Conservation (phyloP, 2,329 filamentous ascomycete species). For the Fusarium virguliforme region DNA sequence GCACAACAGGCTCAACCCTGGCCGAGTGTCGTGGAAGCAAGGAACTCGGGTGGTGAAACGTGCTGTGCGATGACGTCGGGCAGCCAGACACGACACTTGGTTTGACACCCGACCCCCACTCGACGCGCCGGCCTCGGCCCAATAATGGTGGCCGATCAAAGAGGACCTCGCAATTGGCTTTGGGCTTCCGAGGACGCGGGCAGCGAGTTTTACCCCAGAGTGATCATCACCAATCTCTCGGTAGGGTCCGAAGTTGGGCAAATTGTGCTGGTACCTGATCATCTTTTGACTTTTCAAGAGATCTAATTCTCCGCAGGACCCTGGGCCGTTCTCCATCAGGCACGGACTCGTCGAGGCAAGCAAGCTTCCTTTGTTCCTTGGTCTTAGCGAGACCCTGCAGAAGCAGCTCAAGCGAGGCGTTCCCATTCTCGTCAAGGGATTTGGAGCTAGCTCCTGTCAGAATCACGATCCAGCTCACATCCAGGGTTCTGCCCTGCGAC, state of each 20-base stretch:
- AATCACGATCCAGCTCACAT: conserved; percentile 25
- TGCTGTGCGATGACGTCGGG: conserved; percentile 49
- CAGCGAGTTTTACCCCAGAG: conserved; percentile 37
- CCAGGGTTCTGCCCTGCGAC: conserved; percentile 1
- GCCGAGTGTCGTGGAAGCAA: conserved; percentile 34
- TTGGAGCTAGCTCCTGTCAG: conserved; percentile 21
- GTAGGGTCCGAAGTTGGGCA: conserved; percentile 46
- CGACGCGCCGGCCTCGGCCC: conserved; percentile 19
- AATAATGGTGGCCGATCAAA: conserved; percentile 24
- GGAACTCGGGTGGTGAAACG: conserved; percentile 35
- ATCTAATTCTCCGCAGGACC: conserved; percentile 34
- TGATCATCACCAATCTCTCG: conserved; percentile 48
- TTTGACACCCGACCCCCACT: conserved; percentile 35
- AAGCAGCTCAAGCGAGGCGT: conserved; percentile 23
- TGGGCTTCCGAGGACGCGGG: conserved; percentile 23
- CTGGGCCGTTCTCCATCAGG: conserved; percentile 11
- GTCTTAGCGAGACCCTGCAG: conserved; percentile 35
- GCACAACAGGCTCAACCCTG: conserved; percentile 28
- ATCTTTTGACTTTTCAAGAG: conserved; percentile 13
- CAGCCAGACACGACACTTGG: conserved; percentile 27
- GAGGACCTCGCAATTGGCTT: background rate
- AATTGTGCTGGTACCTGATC: conserved; percentile 37
- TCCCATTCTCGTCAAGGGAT: conserved; percentile 14
- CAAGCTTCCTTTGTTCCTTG: conserved; percentile 29
- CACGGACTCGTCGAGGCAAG: background rate